These are phyloP conservation scores for Fusarium penzigii DNA, from an alignment of 2,329 filamentous ascomycete species.

Conservation along the genomic window DNA sequence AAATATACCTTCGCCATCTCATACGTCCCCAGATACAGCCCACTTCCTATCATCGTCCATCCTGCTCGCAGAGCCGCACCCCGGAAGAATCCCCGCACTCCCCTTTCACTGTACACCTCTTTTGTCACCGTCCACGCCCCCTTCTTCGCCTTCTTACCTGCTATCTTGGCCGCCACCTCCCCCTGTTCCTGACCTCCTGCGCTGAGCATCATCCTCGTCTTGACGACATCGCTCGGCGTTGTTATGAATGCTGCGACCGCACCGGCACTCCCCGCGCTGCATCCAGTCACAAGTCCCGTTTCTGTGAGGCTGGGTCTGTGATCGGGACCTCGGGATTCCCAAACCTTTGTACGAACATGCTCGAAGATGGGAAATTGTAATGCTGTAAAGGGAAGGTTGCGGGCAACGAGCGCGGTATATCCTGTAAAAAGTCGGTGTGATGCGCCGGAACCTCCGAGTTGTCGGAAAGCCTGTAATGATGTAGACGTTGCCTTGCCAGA, in stretches of 20 bases:
- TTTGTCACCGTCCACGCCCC: slow-evolving; percentile 61
- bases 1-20: slow-evolving; percentile 74
- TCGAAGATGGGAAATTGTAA: slow-evolving; percentile 90
- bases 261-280: slow-evolving; percentile 73
- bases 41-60: slow-evolving; percentile 83
- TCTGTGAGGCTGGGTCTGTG: slow-evolving; percentile 52
- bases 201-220: slow-evolving; percentile 84
- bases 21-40: slow-evolving; percentile 84
- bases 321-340: slow-evolving; percentile 35
- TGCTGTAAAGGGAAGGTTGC: slow-evolving; percentile 85
- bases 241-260: slow-evolving; percentile 77
- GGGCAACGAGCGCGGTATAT: slow-evolving; percentile 77
- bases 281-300: slow-evolving; percentile 69
- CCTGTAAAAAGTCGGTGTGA: slow-evolving; percentile 64
- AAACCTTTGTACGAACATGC: slow-evolving; percentile 59
- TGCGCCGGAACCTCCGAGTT: slow-evolving; percentile 54
- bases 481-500: slow-evolving; percentile 33
- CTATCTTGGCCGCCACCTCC: slow-evolving; percentile 20
- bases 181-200: slow-evolving; percentile 40
- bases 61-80: slow-evolving; percentile 71
- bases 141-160: slow-evolving; percentile 36
- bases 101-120: slow-evolving; percentile 66
- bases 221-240: slow-evolving; percentile 86
- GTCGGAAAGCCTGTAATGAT: slow-evolving; percentile 51
- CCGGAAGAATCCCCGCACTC: slow-evolving; percentile 73